Evolutionary conservation across 352 stramenopile genomes (phyloP).

Genomic region (Phytophthora cajani): DNA sequence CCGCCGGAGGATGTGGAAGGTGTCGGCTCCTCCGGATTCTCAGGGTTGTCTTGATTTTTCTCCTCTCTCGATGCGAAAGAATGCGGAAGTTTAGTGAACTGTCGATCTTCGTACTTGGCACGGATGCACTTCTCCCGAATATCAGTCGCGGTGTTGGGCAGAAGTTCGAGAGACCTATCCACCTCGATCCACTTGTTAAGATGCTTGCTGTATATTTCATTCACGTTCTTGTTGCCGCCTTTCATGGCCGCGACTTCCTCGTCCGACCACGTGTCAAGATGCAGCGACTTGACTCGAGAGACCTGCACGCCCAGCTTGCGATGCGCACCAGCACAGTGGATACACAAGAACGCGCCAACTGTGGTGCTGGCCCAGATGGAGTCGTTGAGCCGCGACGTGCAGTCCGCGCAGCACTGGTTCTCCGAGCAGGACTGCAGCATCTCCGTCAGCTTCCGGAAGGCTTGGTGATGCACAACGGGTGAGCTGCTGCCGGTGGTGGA

Average conservation of each 20-base stretch:
- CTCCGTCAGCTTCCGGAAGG: constrained; percentile 66
- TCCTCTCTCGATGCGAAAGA: constrained; percentile 32
- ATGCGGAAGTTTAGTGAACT: constrained; percentile 65
- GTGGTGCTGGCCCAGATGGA: constrained; percentile 96
- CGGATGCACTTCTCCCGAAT: constrained; percentile 62
- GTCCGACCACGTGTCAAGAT: constrained; percentile 80
- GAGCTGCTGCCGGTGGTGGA: constrained; percentile 25
- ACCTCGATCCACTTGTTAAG: constrained; percentile 59
- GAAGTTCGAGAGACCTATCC: constrained; percentile 47
- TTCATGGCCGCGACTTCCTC: constrained; percentile 78
- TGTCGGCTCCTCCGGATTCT: constrained; percentile 53
- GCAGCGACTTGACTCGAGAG: constrained; percentile 85
- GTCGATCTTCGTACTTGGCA: constrained; percentile 73
- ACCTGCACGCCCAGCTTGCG: constrained; percentile 96
- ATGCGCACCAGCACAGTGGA: constrained; percentile 95
- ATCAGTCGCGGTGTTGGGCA: constrained; percentile 46
- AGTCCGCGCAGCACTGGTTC: constrained; percentile 87
- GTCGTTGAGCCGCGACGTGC: constrained; percentile 62
- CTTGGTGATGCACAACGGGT: constrained; percentile 41
- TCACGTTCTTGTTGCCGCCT: constrained; percentile 73
- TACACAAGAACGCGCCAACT: constrained; percentile 94
- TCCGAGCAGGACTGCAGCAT: constrained; percentile 60
- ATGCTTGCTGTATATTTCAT: constrained; percentile 66
- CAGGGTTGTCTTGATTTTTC: constrained; percentile 63
- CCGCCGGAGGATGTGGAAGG: constrained; percentile 8